Percentiles rank a stretch among this genome's conserved stretches.
These are phyloP conservation scores for Leishmania aethiopica DNA, from an alignment of 208 protist genomes.

Conservation along the genomic window DNA sequence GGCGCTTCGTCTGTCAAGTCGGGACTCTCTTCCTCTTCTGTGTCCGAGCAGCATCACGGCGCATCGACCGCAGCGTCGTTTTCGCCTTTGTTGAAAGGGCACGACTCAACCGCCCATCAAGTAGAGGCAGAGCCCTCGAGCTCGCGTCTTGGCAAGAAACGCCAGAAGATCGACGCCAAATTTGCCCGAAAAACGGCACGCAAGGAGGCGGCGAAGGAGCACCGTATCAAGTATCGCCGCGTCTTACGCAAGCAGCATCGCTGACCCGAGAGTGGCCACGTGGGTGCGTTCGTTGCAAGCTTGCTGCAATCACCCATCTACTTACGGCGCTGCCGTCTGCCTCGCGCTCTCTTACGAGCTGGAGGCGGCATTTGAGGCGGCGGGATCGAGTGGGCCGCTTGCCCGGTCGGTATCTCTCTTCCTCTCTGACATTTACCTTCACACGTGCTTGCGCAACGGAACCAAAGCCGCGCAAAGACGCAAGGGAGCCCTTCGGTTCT, in stretches of 20 bases:
- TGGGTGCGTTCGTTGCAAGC: not conserved
- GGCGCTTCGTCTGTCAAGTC: not conserved
- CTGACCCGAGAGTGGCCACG: not conserved
- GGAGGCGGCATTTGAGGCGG: not conserved
- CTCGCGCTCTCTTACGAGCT: not conserved
- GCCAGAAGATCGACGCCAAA: conserved; percentile 38
- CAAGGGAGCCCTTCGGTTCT: not conserved
- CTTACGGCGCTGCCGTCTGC: not conserved
- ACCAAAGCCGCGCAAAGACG: not conserved
- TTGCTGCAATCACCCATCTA: not conserved
- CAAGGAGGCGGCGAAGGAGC: conserved; percentile 34
- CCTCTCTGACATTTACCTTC: not conserved
- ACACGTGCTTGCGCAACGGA: not conserved
- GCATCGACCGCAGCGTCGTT: not conserved
- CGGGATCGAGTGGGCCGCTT: not conserved
- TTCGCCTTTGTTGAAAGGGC: not conserved
- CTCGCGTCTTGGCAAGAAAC: conserved; percentile 21
- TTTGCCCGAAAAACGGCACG: conserved; percentile 39
- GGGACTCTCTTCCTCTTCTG: not conserved
- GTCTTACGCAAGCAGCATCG: conserved; percentile 23
- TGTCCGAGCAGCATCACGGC: not conserved
- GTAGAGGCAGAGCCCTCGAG: not conserved
- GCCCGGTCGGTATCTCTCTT: not conserved
- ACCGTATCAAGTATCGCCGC: conserved; percentile 35
- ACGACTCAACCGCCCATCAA: not conserved